Evolutionary conservation across 2,329 filamentous ascomycete genomes (phyloP).

Genomic region (Penicillium paneum): DNA sequence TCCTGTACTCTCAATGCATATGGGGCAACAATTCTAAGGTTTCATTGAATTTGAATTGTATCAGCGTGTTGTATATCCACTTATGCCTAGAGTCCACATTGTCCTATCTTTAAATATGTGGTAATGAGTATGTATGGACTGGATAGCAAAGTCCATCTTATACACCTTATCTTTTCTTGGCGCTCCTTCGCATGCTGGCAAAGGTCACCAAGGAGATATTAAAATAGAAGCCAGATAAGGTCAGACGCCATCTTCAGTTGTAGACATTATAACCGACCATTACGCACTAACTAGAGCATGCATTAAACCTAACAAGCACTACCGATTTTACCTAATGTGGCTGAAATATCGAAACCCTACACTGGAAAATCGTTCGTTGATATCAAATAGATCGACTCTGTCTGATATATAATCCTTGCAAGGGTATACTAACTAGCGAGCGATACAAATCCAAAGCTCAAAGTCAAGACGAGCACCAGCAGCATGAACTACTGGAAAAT

Average conservation of each 20-base stretch:
- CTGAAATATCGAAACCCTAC: neutral
- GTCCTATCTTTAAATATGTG: neutral
- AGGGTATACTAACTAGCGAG: neutral
- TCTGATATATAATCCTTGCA: neutral
- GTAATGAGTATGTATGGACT: neutral
- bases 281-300: neutral
- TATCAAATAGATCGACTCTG: neutral
- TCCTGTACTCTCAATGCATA: slow-evolving; percentile 31
- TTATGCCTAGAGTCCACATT: too few relatives aligned
- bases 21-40: slow-evolving; percentile 17
- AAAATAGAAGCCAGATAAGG: too few relatives aligned
- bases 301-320: neutral
- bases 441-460: neutral
- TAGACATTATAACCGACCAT: neutral
- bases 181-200: too few relatives aligned
- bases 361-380: neutral
- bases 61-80: neutral
- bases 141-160: neutral
- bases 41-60: slow-evolving; percentile 2
- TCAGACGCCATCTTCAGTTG: too few relatives aligned
- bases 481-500: neutral
- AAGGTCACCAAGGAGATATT: too few relatives aligned
- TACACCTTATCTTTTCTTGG: too few relatives aligned
- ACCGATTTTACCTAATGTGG: neutral
- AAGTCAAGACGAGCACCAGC: neutral